A percentile compares a stretch with the other conserved stretches of the same genome.
phyloP scores from a whole-genome alignment of 2,329 filamentous ascomycete genomes.

The Cercospora sojina region DNA sequence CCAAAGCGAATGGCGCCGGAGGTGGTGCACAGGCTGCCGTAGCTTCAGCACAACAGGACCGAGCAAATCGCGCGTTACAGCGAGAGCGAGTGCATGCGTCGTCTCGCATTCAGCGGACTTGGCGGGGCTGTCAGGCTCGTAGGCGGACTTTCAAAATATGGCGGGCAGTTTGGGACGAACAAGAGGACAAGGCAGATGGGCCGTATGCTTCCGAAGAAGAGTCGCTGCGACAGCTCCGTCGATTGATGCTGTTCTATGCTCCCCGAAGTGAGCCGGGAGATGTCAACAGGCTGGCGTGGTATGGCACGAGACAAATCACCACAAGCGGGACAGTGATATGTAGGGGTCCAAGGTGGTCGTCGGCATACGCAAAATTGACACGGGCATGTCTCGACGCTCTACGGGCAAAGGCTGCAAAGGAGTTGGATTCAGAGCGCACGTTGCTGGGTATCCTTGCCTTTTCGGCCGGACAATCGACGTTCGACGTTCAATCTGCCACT shows the following conservation, averaged over 20 bases:
- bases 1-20: slow-evolving; percentile 43
- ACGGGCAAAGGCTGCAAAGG: slow-evolving; percentile 21
- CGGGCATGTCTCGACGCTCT: slow-evolving; percentile 37
- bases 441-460: slow-evolving; percentile 34
- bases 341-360: slow-evolving; percentile 41
- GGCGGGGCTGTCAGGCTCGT: slow-evolving; percentile 73
- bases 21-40: slow-evolving; percentile 70
- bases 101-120: slow-evolving; percentile 72
- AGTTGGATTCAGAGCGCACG: slow-evolving; percentile 26
- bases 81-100: slow-evolving; percentile 73
- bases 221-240: slow-evolving; percentile 43
- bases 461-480: slow-evolving; percentile 39
- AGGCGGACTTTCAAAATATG: slow-evolving; percentile 57
- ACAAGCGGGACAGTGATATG: slow-evolving; percentile 29
- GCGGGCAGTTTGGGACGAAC: slow-evolving; percentile 62
- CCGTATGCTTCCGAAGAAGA: slow-evolving; percentile 43
- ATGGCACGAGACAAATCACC: slow-evolving; percentile 41
- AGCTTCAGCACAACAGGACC: slow-evolving; percentile 82
- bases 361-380: slow-evolving; percentile 45
- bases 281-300: slow-evolving; percentile 42
- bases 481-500: slow-evolving; percentile 27
- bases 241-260: slow-evolving; percentile 47
- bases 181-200: slow-evolving; percentile 40
- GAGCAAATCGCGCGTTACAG: slow-evolving; percentile 75
- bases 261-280: slow-evolving; percentile 40